These are phyloP conservation scores for Pezicula radicicola DNA, from an alignment of 2,329 filamentous ascomycete species.

Conservation along the genomic window DNA sequence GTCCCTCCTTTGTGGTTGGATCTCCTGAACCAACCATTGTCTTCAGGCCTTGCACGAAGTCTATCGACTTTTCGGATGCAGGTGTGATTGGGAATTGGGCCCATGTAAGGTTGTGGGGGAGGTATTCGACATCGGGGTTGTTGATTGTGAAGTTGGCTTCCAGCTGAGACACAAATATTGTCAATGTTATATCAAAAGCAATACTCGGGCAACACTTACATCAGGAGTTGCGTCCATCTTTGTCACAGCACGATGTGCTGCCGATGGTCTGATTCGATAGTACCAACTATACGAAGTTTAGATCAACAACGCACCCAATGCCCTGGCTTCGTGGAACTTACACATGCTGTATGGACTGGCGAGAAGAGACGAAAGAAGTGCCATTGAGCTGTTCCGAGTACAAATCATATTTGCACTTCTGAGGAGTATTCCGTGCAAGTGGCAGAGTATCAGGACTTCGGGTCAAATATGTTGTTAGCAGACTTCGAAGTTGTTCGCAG, in stretches of 20 bases:
- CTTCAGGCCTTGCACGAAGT: conserved; percentile 45
- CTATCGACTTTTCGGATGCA: conserved; percentile 16
- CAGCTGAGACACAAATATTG: conserved; percentile 19
- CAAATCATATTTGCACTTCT: conserved; percentile 37
- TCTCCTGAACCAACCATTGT: conserved; percentile 48
- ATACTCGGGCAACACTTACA: not conserved
- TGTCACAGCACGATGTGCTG: conserved; percentile 31
- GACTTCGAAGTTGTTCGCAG: not conserved
- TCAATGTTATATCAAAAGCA: not conserved
- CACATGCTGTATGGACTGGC: conserved; percentile 33
- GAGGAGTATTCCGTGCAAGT: conserved; percentile 37
- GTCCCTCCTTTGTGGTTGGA: conserved; percentile 44
- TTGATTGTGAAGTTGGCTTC: conserved; percentile 42
- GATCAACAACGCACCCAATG: not conserved
- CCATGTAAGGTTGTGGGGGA: conserved; percentile 46
- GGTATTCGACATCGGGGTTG: conserved; percentile 42
- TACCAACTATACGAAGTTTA: conserved; percentile 26
- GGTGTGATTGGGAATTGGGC: conserved; percentile 35
- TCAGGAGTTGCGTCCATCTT: conserved; percentile 43
- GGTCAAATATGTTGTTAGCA: not conserved
- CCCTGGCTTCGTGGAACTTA: not conserved
- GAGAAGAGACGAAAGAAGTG: conserved; percentile 34
- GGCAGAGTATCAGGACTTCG: conserved; percentile 34
- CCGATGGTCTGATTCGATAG: conserved; percentile 40
- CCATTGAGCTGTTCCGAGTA: conserved; percentile 40